Percentiles rank a stretch among this genome's conserved stretches.
These are phyloP conservation scores for Aphanomyces cochlioides DNA, from an alignment of 352 stramenopile species.

Conservation along the genomic window DNA sequence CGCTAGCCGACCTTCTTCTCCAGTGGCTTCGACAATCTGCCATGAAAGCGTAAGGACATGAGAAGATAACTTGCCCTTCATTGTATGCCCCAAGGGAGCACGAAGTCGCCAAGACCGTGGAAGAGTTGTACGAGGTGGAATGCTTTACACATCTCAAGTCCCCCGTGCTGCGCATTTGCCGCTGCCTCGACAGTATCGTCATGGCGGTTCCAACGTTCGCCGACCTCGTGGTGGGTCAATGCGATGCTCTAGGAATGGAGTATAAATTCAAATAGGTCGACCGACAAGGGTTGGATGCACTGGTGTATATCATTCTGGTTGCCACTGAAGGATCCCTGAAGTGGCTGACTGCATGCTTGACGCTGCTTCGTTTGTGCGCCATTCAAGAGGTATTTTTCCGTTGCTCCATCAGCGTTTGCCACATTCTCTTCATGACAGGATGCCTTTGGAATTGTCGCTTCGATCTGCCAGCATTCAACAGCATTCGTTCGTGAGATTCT, in stretches of 20 bases:
- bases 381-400: slow-evolving; percentile 22
- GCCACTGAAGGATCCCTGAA: slow-evolving; percentile 55
- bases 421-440: slow-evolving; percentile 19
- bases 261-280: slow-evolving; percentile 13
- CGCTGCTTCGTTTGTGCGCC: slow-evolving; percentile 47
- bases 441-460: slow-evolving; percentile 24
- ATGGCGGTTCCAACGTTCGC: slow-evolving; percentile 44
- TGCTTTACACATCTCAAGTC: slow-evolving; percentile 28
- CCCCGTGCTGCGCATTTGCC: slow-evolving; percentile 21
- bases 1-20: slow-evolving; percentile 42
- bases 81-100: slow-evolving; percentile 36
- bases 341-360: slow-evolving; percentile 53
- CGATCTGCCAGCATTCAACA: slow-evolving; percentile 36
- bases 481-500: slow-evolving; percentile 37
- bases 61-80: slow-evolving; percentile 35
- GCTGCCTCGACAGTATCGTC: slow-evolving; percentile 46
- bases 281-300: slow-evolving; percentile 44
- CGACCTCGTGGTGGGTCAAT: slow-evolving; percentile 38
- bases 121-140: slow-evolving; percentile 26
- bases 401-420: slow-evolving; percentile 26
- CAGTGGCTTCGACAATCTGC: slow-evolving; percentile 43
- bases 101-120: slow-evolving; percentile 15
- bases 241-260: background rate
- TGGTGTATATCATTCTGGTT: slow-evolving; percentile 55
- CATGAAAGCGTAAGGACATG: slow-evolving; percentile 38